Evolutionary conservation across 1,284 basidiomycete genomes (phyloP).

Genomic region (Anthracocystis setariae): DNA sequence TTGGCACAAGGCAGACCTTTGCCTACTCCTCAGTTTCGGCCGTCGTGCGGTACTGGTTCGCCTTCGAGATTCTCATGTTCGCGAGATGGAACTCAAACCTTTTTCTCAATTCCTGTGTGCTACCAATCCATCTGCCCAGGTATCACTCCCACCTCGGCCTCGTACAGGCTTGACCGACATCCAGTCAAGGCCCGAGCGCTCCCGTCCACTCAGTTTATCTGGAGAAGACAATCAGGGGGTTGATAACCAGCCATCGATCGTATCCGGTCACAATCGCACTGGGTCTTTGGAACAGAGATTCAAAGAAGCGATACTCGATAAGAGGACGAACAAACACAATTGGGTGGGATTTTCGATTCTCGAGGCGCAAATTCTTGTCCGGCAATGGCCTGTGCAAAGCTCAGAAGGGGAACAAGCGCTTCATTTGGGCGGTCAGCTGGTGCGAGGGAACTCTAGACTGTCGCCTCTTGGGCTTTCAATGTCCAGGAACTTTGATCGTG

Average conservation of each 20-base stretch:
- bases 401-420: background rate
- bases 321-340: conserved; percentile 37
- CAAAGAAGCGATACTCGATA: conserved; percentile 28
- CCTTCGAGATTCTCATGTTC: conserved; percentile 50
- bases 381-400: conserved; percentile 17
- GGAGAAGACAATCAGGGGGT: conserved; percentile 4
- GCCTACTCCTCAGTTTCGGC: conserved; percentile 55
- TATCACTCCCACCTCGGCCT: conserved; percentile 19
- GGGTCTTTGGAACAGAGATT: conserved; percentile 36
- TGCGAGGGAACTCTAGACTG: background rate
- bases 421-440: background rate
- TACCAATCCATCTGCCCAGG: conserved; percentile 8
- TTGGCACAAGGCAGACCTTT: conserved; percentile 53
- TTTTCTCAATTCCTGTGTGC: conserved; percentile 29
- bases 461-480: conserved; percentile 20
- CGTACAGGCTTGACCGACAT: background rate
- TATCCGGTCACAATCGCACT: conserved; percentile 16
- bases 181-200: conserved; percentile 8
- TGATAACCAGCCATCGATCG: conserved; percentile 8
- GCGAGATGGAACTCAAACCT: conserved; percentile 52
- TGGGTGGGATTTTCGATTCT: conserved; percentile 47
- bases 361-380: conserved; percentile 36
- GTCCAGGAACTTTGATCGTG: background rate
- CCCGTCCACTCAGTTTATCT: conserved; percentile 15
- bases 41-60: conserved; percentile 51